Evolutionary conservation across 192 early-diverging fungal species (phyloP), one percentile per base, ranked within the genome.

Genomic region (Phlyctochytrium planicorne): DNA sequence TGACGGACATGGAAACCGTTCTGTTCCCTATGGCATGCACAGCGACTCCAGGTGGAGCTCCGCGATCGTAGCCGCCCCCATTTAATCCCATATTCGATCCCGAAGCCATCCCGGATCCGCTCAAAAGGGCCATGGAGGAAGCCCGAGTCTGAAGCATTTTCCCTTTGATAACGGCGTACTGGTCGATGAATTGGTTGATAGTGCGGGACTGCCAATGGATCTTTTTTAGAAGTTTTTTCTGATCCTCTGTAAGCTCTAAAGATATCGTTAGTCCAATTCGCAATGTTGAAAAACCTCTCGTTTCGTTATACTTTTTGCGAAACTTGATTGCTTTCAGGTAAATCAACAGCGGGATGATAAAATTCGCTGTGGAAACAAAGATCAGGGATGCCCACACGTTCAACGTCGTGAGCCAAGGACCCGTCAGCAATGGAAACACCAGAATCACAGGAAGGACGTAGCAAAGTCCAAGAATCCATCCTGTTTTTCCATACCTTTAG

Each of bases 171-270:
- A 20, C 35, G 12, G 24, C 55, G 56, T 77, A 67, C 31, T 73
- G 60, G 57, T 83, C 77, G 52, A 83, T 80, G 67, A 80, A 83
- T 2, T 65, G 35, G 62, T 80, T 69, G 62, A 83, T 83, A 2
- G 81, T 74, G 24, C 72, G 66, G 4, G 81, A 83, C 20, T 71
- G 65, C 67, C 65, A 75, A 52, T 71, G 69, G 23, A 71, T 71
- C 0, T 63, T 59, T 59, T 65, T 63, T 23, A 71, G 63, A 30
- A 71, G 34, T 33, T 64, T 55, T 17, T 62, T 37, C 33, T 71
- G 69, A 16, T 71, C 63, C 20, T 64, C 35, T 6, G 69, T 71
- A 25, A 71, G 57, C 62, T 71, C 62, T 79, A 36, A 4, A 30
- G 23, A 34, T 35, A 20, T 59, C 56, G 25, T 10, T 6, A 12